Evolutionary conservation across 371 early-diverging fungal species (phyloP).

Genomic region (Conidiobolus incongruus): DNA sequence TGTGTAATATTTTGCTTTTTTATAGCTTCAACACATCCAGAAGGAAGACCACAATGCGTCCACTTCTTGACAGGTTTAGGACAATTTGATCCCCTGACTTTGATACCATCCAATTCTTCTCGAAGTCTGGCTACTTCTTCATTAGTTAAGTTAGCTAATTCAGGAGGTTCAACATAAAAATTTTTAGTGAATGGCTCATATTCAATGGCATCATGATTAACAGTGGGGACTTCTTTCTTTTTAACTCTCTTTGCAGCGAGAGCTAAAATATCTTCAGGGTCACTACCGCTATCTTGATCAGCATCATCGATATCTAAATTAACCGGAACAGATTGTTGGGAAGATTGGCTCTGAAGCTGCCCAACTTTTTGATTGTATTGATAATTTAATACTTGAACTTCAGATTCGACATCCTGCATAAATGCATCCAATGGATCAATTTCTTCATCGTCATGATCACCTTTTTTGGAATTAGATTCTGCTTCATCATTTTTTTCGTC

Average conservation of each 20-base stretch:
- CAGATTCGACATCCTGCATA: slow-evolving; percentile 59
- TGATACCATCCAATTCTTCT: slow-evolving; percentile 78
- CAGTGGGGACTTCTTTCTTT: slow-evolving; percentile 75
- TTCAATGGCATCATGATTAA: slow-evolving; percentile 66
- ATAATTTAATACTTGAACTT: slow-evolving; percentile 42
- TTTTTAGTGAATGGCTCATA: slow-evolving; percentile 85
- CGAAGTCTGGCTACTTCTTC: slow-evolving; percentile 72
- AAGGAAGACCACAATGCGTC: slow-evolving; percentile 84
- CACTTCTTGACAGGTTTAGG: slow-evolving; percentile 90
- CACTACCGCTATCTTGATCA: slow-evolving; percentile 19
- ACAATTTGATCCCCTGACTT: slow-evolving; percentile 64
- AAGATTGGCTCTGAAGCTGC: slow-evolving; percentile 8
- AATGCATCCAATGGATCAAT: slow-evolving; percentile 70
- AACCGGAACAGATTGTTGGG: slow-evolving; percentile 3
- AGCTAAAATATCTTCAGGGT: slow-evolving; percentile 56
- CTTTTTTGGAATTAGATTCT: slow-evolving; percentile 6
- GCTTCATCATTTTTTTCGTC: neutral
- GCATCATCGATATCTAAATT: slow-evolving; percentile 27
- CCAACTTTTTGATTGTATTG: slow-evolving; percentile 23
- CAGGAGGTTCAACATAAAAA: slow-evolving; percentile 92
- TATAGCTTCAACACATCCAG: too few species aligned
- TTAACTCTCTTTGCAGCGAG: slow-evolving; percentile 63
- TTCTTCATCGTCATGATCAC: slow-evolving; percentile 5
- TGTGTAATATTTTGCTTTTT: slow-evolving; percentile 8
- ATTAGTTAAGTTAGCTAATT: slow-evolving; percentile 50